Conservation (phyloP, 2,329 filamentous ascomycete genomes). For the Arthrobotrys megalospora region DNA sequence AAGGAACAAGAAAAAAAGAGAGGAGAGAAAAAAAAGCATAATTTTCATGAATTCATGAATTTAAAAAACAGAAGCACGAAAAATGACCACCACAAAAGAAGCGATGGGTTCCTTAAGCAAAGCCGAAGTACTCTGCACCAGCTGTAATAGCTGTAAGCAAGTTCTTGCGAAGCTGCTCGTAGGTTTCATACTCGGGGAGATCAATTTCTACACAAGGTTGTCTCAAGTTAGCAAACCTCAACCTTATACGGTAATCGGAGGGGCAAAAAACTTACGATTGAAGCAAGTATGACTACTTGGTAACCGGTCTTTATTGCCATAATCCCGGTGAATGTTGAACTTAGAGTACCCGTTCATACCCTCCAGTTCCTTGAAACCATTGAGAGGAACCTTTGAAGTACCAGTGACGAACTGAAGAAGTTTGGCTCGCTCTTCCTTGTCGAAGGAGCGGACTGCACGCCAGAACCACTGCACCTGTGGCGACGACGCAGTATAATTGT, state of each 20-base stretch:
- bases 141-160: constrained; percentile 97
- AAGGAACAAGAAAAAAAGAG: not conserved
- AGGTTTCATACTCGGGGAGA: constrained; percentile 97
- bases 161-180: constrained; percentile 88
- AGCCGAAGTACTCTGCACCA: constrained; percentile 97
- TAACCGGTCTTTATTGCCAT: constrained; percentile 93
- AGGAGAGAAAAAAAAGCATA: constrained; percentile 12
- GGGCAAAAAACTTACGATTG: constrained; percentile 80
- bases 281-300: constrained; percentile 99
- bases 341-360: constrained; percentile 98
- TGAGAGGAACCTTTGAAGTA: constrained; percentile 97
- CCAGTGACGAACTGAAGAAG: constrained; percentile 97
- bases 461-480: constrained; percentile 99
- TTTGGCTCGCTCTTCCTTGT: constrained; percentile 98
- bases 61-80: constrained; percentile 9
- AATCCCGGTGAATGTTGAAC: constrained; percentile 99
- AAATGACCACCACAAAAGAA: not conserved
- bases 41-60: constrained; percentile 20
- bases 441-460: constrained; percentile 95
- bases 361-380: constrained; percentile 98
- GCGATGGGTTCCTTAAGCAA: constrained; percentile 76
- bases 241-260: not conserved
- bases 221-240: constrained; percentile 66
- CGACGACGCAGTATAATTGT: constrained; percentile 94
- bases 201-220: constrained; percentile 78